These are phyloP conservation scores for Penicillium sclerotiorum DNA, from an alignment of 2,329 filamentous ascomycete genomes.

Conservation along the genomic window DNA sequence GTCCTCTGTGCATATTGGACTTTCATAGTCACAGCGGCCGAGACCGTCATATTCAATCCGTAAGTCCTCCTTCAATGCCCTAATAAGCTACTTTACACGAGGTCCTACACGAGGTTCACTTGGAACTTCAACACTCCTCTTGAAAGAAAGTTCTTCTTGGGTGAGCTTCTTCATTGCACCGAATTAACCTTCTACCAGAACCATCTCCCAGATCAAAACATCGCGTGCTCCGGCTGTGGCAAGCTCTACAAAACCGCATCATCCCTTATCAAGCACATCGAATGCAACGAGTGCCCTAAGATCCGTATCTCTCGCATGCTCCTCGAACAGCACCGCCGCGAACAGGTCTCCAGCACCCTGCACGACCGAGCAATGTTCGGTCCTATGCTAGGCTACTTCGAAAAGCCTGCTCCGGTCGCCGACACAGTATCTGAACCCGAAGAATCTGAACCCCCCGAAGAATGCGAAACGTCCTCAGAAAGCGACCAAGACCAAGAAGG, in stretches of 20 bases:
- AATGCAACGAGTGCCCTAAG: conserved; percentile 52
- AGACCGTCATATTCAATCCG: conserved; percentile 55
- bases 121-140: too few species aligned
- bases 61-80: too few species aligned
- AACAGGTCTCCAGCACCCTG: neutral
- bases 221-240: conserved; percentile 54
- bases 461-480: too few species aligned
- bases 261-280: conserved; percentile 57
- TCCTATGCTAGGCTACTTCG: neutral
- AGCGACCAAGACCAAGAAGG: too few species aligned
- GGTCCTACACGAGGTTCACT: too few species aligned
- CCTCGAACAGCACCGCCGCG: conserved; percentile 9
- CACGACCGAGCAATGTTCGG: neutral
- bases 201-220: conserved; percentile 53
- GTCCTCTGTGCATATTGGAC: conserved; percentile 59
- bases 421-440: too few species aligned
- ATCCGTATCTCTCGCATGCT: conserved; percentile 50
- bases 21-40: conserved; percentile 57
- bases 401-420: neutral
- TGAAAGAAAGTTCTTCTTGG: too few species aligned
- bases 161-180: too few species aligned
- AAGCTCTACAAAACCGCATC: conserved; percentile 52
- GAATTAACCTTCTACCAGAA: too few species aligned
- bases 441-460: too few species aligned
- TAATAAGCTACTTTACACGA: too few species aligned